A percentile compares a stretch with the other conserved stretches of the same genome.
These are phyloP conservation scores for Mortierella alpina DNA, from an alignment of 192 early-diverging fungal species.

Conservation along the genomic window DNA sequence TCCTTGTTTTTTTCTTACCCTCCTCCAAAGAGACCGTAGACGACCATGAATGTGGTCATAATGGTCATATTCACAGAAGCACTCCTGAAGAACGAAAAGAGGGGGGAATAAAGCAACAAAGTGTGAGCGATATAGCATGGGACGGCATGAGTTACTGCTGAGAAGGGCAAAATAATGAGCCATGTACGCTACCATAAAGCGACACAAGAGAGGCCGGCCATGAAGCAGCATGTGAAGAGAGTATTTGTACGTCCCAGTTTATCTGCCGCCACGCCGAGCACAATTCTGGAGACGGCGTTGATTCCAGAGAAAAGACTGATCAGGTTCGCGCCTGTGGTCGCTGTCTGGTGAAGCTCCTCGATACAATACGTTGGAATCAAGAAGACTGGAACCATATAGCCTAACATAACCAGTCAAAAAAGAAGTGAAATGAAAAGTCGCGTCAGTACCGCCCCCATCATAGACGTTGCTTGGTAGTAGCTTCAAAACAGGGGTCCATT, in stretches of 20 bases:
- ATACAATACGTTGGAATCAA: slow-evolving; percentile 34
- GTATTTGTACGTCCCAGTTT: slow-evolving; percentile 59
- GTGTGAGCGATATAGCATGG: too few relatives aligned
- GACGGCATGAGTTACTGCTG: background rate
- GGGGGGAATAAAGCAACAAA: background rate
- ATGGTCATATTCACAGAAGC: slow-evolving; percentile 31
- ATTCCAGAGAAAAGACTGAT: slow-evolving; percentile 47
- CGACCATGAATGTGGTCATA: slow-evolving; percentile 54
- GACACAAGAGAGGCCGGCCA: slow-evolving; percentile 59
- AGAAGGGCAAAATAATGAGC: background rate
- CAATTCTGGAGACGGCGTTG: slow-evolving; percentile 58
- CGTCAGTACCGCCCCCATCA: background rate
- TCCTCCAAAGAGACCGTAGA: slow-evolving; percentile 62
- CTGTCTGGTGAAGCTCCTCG: background rate
- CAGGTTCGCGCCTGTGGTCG: slow-evolving; percentile 17
- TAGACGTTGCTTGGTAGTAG: background rate
- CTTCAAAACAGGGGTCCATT: background rate
- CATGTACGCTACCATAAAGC: slow-evolving; percentile 49
- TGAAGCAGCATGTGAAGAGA: slow-evolving; percentile 44
- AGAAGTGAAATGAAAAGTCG: slow-evolving; percentile 6
- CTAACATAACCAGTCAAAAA: slow-evolving; percentile 20
- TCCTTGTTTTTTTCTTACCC: slow-evolving; percentile 30
- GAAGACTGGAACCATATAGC: slow-evolving; percentile 51
- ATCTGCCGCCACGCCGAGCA: slow-evolving; percentile 56
- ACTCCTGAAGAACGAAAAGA: slow-evolving; percentile 6